These are phyloP conservation scores for Penicillium digitatum DNA, from an alignment of 2,329 filamentous ascomycete species.

Conservation along the genomic window DNA sequence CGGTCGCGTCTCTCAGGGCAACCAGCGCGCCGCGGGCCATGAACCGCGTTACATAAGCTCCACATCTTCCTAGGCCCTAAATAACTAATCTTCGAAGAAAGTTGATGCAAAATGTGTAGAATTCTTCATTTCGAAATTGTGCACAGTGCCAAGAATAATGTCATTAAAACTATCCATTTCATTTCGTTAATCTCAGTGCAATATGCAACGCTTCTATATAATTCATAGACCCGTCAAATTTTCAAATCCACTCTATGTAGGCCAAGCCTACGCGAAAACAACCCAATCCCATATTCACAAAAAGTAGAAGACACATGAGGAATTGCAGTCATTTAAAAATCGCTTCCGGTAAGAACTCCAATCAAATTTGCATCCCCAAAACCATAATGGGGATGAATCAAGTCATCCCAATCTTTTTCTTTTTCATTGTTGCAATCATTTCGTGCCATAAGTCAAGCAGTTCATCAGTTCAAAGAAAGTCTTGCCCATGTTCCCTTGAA, in stretches of 20 bases:
- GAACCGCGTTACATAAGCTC: slow-evolving; percentile 13
- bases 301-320: slow-evolving; percentile 11
- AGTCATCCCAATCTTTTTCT: not conserved
- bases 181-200: slow-evolving; percentile 4
- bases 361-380: slow-evolving; percentile 2
- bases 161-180: not conserved
- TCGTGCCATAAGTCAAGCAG: slow-evolving; percentile 5
- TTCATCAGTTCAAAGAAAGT: slow-evolving; percentile 6
- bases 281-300: slow-evolving; percentile 9
- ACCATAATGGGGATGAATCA: not conserved
- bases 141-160: not conserved
- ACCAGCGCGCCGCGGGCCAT: slow-evolving; percentile 8
- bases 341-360: slow-evolving; percentile 4
- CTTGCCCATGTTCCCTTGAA: not conserved
- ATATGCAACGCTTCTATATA: slow-evolving; percentile 11
- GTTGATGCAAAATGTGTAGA: not conserved
- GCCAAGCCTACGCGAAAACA: slow-evolving; percentile 5
- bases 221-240: slow-evolving; percentile 1
- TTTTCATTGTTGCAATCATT: slow-evolving; percentile 11
- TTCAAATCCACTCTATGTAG: slow-evolving; percentile 18
- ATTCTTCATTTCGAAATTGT: not conserved
- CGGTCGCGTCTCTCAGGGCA: slow-evolving; percentile 25
- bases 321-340: slow-evolving; percentile 2
- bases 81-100: no score
- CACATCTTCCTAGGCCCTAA: not conserved